These are phyloP conservation scores for Starmerella gropengiesseri DNA, from an alignment of 805 yeast species.

Conservation along the genomic window DNA sequence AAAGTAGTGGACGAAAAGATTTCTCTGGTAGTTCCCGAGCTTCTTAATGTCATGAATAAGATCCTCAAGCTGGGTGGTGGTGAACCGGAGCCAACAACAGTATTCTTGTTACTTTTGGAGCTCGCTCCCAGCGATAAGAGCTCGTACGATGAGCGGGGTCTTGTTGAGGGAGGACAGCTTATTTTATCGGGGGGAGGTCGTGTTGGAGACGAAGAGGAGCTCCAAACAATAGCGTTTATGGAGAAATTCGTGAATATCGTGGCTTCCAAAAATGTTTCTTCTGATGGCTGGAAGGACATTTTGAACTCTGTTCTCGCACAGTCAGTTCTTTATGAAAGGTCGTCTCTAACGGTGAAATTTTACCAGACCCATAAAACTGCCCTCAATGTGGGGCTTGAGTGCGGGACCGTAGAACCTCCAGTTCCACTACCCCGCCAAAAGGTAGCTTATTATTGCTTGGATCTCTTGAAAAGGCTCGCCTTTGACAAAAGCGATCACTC, in stretches of 20 bases:
- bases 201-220: conserved; percentile 1
- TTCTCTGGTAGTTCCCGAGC: background rate
- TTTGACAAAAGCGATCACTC: conserved; percentile 1
- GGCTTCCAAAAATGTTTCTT: conserved; percentile 29
- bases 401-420: conserved; percentile 53
- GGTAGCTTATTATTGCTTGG: conserved; percentile 48
- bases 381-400: conserved; percentile 20
- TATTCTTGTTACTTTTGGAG: conserved; percentile 11
- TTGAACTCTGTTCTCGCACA: conserved; percentile 42
- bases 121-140: background rate
- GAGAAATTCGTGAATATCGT: conserved; percentile 23
- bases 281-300: conserved; percentile 28
- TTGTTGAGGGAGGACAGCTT: conserved; percentile 13
- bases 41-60: conserved; percentile 6
- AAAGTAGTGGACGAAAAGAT: background rate
- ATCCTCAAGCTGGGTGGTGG: background rate
- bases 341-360: conserved; percentile 28
- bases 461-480: conserved; percentile 39
- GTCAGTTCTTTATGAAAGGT: conserved; percentile 48
- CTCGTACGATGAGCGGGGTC: background rate
- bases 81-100: conserved; percentile 1
- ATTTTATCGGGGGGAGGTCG: conserved; percentile 11
- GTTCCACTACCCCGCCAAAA: conserved; percentile 35
- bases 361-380: conserved; percentile 34
- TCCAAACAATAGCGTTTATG: conserved; percentile 6